Evolutionary conservation across 1,139 yeast genomes (phyloP), one percentile per base, ranked within the genome.

Genomic region (Scheffersomyces parashehatae): DNA sequence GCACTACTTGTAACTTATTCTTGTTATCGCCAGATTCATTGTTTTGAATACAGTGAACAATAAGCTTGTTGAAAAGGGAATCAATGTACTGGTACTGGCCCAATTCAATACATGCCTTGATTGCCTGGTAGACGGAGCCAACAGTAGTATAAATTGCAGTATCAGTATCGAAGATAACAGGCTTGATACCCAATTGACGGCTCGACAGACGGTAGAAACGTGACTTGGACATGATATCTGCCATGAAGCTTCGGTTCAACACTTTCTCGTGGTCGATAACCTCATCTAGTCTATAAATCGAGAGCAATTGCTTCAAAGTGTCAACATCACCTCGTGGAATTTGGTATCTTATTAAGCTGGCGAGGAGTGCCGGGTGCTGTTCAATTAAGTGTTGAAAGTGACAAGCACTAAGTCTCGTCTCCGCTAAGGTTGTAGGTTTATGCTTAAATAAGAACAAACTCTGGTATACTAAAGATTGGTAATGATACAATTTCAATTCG

Each of bases 51-150:
- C 66, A 56, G 49, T 64, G 66, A 32, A 70, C 55, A 6, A 71
- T 56, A 3, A 72, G 51, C 48, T 72, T 73, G 47, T 64, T 67
- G 43, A 70, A 55, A 26, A 73, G 49, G 9, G 59, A 50, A 48
- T 73, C 77, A 28, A 73, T 58, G 38, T 60, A 64, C 29, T 62
- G 62, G 44, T 47, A 64, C 42, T 63, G 54, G 13, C 57, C 49
- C 28, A 68, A 49, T 7, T 60, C 54, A 8, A 68, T 57, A 41
- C 76, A 69, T 2, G 63, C 64, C 8, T 52, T 51, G 39, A 74
- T 68, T 1, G 70, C 64, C 7, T 45, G 43, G 37, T 67, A 62
- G 7, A 73, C 48, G 1, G 60, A 49, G 1, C 51, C 47, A 4
- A 50, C 42, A 4, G 44, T 38, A 6, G 43, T 35, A 6, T 54